Conservation (phyloP, 2,329 filamentous ascomycete genomes). For the Fusarium sublunatum region DNA sequence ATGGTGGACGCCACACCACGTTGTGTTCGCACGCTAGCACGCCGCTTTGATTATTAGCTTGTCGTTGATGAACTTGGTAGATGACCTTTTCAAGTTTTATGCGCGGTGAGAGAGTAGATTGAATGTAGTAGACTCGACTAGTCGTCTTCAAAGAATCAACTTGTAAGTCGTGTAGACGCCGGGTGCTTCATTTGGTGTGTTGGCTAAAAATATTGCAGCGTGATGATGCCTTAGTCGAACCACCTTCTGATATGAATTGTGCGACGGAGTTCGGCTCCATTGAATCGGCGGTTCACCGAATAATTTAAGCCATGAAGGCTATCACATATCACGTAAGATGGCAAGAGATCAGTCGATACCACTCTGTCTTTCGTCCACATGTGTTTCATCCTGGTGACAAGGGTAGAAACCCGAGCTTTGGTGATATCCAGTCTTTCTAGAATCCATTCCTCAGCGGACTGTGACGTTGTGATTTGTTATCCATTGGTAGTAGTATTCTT, state of each 20-base stretch:
- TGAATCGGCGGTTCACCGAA: constrained; percentile 12
- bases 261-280: constrained; percentile 30
- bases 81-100: not conserved
- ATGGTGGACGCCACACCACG: not conserved
- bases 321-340: constrained; percentile 20
- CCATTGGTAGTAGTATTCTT: constrained; percentile 1
- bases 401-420: not conserved
- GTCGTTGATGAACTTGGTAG: not conserved
- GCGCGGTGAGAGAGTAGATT: not conserved
- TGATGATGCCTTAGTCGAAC: constrained; percentile 1
- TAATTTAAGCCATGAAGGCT: constrained; percentile 1
- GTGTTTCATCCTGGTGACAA: constrained; percentile 1
- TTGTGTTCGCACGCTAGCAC: constrained; percentile 1
- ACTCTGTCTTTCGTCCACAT: constrained; percentile 8
- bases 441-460: not conserved
- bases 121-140: not conserved
- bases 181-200: constrained; percentile 6
- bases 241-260: not conserved
- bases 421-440: not conserved
- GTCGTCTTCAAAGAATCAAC: not conserved
- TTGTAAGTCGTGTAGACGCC: constrained; percentile 1
- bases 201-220: not conserved
- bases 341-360: constrained; percentile 23
- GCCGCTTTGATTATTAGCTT: not conserved
- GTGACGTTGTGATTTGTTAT: not conserved